These are phyloP conservation scores for Hordeum marinum DNA, from an alignment of 176 grass and related monocot genomes.

Conservation along the genomic window DNA sequence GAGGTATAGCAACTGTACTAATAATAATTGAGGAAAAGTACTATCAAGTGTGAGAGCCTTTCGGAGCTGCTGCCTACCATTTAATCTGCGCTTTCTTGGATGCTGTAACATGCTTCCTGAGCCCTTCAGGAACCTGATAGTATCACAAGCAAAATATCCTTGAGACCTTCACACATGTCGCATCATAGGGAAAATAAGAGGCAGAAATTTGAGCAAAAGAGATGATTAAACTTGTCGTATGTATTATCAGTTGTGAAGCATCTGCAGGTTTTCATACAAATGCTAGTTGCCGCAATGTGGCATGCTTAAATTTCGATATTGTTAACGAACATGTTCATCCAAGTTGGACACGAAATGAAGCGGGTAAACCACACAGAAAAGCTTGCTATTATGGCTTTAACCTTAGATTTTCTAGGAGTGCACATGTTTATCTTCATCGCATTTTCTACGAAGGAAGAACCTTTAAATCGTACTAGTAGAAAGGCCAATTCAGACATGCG, in stretches of 20 bases:
- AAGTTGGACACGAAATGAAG: background rate
- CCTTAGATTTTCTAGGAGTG: background rate
- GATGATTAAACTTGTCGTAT: background rate
- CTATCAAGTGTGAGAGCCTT: background rate
- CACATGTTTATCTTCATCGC: background rate
- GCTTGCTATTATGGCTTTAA: background rate
- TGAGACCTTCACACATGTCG: background rate
- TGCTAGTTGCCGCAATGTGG: background rate
- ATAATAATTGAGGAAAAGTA: background rate
- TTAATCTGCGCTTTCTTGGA: slow-evolving; percentile 36
- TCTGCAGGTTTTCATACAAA: slow-evolving; percentile 3
- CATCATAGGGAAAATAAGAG: background rate
- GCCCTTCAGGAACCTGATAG: slow-evolving; percentile 40
- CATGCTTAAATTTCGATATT: background rate
- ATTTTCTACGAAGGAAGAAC: background rate
- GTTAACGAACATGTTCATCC: background rate
- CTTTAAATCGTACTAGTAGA: background rate
- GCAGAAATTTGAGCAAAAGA: background rate
- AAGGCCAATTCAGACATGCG: background rate
- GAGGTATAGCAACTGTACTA: background rate
- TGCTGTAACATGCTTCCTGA: slow-evolving; percentile 21
- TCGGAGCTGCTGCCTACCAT: slow-evolving; percentile 22
- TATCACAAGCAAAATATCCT: background rate
- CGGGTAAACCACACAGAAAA: background rate
- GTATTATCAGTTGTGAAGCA: background rate